Evolutionary conservation across 208 protist species (phyloP), one percentile per base, ranked within the genome.

Genomic region (Crithidia thermophila): DNA sequence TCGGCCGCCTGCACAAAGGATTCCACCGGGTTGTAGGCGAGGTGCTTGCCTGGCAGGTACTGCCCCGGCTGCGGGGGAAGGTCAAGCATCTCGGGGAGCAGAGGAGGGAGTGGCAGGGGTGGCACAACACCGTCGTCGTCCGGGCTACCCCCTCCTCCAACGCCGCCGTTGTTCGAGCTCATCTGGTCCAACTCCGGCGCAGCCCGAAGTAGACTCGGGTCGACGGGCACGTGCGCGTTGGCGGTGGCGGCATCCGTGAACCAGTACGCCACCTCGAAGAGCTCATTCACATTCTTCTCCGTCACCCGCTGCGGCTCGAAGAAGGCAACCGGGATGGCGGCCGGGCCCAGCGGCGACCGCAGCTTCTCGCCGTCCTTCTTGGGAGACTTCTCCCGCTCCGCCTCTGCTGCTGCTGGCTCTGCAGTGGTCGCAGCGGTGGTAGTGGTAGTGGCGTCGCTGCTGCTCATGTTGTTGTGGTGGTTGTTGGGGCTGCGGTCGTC

Each of bases 211-310:
- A 71, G 61, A 0, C 63, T 47, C 16, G 25, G 13, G 40, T 88
- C 76, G 0, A 82, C 28, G 23, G 85, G 86, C 25, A 94, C 81
- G 11, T 51, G 49, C n/a, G 70, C 73, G 72, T 96, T 94, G 3
- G 83, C 87, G 2, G 81, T 91, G 36, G 91, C 77, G 27, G 69
- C 75, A 67, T 96, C 91, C 16, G 84, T 72, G 49, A 96, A 94
- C 88, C 91, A 96, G 30, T 79, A 75, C 20, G 51, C 76, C 30
- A 96, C 64, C 18, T 82, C 75, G 61, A 96, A 96, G 34, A 96
- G 73, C 10, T 83, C 69, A 28, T 93, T 78, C 52, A 96, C 89
- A 28, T 88, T 85, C 1, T 43, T 43, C 28, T 91, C 87, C 39
- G 79, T 81, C 21, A 96, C 82, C 23, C 78, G 76, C 43, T 84